Conservation (phyloP, 148 eudicot species). For the Cornus controversa region DNA sequence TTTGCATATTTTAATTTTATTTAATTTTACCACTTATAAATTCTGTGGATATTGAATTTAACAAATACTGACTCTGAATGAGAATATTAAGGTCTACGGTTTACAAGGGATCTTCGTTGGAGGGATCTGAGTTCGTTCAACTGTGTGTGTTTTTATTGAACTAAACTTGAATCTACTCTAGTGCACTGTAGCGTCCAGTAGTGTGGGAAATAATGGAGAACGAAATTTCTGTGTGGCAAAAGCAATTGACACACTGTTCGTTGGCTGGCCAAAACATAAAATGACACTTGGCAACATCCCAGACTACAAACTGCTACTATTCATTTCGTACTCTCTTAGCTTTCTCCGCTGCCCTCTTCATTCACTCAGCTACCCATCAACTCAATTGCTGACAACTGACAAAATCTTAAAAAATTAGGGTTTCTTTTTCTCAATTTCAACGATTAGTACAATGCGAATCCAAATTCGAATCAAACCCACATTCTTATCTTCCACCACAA, state of each 20-base stretch:
- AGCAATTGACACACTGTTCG: not conserved
- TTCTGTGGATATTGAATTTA: too few relatives aligned
- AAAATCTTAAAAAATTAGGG: not conserved
- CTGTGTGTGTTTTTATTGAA: too few relatives aligned
- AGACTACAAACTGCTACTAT: not conserved
- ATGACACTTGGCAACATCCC: not conserved
- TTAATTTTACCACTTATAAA: too few relatives aligned
- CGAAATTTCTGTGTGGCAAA: not conserved
- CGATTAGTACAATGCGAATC: constrained; percentile 8
- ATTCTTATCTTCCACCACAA: not conserved
- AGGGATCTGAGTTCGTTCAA: too few relatives aligned
- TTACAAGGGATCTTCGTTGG: too few relatives aligned
- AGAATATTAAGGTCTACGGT: too few relatives aligned
- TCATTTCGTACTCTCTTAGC: not conserved
- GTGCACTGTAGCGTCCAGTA: too few relatives aligned
- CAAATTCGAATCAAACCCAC: not conserved
- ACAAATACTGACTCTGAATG: too few relatives aligned
- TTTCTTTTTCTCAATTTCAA: not conserved
- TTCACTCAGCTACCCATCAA: too few relatives aligned
- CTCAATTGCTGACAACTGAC: not conserved
- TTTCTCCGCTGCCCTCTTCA: constrained; percentile 12
- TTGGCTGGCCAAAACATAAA: not conserved
- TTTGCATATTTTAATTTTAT: too few relatives aligned
- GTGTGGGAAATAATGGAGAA: not conserved
- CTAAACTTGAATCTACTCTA: too few relatives aligned